Evolutionary conservation across 2,329 filamentous ascomycete genomes (phyloP).

Genomic region (Colletotrichum sp.): DNA sequence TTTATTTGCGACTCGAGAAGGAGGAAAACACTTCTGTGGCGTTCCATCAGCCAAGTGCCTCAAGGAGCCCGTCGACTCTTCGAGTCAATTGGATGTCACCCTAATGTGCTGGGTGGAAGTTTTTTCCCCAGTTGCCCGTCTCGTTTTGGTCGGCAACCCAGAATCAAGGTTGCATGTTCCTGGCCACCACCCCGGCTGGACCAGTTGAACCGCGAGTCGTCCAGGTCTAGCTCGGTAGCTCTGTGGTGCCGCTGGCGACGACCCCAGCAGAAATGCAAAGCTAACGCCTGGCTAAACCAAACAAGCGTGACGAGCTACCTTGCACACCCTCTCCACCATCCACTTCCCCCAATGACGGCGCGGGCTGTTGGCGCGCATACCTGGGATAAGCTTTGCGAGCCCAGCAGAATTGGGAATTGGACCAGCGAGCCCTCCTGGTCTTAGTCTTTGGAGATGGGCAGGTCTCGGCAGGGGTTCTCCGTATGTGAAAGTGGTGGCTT

Average conservation of each 20-base stretch:
- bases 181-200: not conserved
- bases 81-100: constrained; percentile 8
- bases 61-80: not conserved
- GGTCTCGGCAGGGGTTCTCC: constrained; percentile 5
- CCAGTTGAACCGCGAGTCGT: not conserved
- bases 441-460: not conserved
- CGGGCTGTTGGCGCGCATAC: not conserved
- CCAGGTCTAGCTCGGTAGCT: not conserved
- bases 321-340: not conserved
- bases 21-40: not conserved
- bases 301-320: not conserved
- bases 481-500: not conserved
- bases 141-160: not conserved
- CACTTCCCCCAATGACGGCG: not conserved
- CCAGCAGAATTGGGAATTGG: not conserved
- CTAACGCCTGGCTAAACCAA: not conserved
- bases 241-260: not conserved
- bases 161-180: constrained; percentile 10
- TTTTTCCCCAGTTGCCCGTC: not conserved
- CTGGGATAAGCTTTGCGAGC: constrained; percentile 16
- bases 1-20: not conserved
- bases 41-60: not conserved
- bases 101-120: not conserved
- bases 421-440: not conserved
- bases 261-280: not conserved